These are phyloP conservation scores for Microthyrium microscopicum DNA, from an alignment of 2,329 filamentous ascomycete species.

Conservation along the genomic window DNA sequence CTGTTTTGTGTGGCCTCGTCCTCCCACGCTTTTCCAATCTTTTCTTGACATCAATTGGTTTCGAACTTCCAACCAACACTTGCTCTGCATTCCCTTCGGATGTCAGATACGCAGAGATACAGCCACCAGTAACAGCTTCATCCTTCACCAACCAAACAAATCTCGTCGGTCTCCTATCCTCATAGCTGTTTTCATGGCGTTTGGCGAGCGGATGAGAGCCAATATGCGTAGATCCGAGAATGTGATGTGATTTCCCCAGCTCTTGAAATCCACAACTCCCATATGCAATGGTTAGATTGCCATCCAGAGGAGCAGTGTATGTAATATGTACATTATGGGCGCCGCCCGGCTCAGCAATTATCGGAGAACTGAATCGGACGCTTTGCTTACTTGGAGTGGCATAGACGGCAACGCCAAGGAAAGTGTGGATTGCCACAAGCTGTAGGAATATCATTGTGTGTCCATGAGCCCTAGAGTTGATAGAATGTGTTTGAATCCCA, in stretches of 20 bases:
- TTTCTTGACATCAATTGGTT: slow-evolving; percentile 20
- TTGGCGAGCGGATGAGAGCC: slow-evolving; percentile 11
- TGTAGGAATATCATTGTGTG: no score
- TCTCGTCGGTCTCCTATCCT: slow-evolving; percentile 23
- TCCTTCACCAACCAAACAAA: slow-evolving; percentile 32
- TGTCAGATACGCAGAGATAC: slow-evolving; percentile 30
- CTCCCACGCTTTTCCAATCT: slow-evolving; percentile 14
- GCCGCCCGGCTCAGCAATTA: slow-evolving; percentile 17
- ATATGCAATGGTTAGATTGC: slow-evolving; percentile 28
- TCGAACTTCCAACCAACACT: slow-evolving; percentile 24
- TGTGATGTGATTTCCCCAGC: slow-evolving; percentile 23
- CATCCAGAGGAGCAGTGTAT: slow-evolving; percentile 26
- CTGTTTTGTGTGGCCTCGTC: neutral
- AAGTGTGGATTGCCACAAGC: no score
- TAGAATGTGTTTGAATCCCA: no score
- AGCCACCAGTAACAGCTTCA: slow-evolving; percentile 23
- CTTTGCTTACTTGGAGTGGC: no score
- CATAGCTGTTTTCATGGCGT: neutral
- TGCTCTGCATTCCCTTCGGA: no score
- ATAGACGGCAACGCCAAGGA: no score
- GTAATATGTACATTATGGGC: slow-evolving; percentile 33
- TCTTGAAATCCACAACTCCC: slow-evolving; percentile 25
- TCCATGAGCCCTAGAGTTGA: no score
- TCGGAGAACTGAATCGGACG: neutral
- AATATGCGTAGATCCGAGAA: slow-evolving; percentile 25